These are phyloP conservation scores for Crithidia expoeki DNA, from an alignment of 208 protist genomes.

Conservation along the genomic window DNA sequence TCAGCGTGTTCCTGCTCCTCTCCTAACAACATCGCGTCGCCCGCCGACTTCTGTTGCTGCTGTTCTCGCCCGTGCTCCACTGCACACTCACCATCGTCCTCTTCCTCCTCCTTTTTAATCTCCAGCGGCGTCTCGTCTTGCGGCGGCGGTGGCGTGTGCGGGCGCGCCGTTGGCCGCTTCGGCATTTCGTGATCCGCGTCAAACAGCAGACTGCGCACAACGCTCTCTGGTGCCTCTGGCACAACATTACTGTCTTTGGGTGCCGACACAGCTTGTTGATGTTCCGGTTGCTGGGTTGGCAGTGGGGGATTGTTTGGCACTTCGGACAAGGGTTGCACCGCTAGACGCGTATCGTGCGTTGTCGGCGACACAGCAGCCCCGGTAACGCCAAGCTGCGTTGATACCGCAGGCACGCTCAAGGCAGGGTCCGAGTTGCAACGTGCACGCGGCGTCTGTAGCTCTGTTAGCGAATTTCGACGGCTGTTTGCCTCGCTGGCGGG, in stretches of 20 bases:
- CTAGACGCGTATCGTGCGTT: conserved; percentile 8
- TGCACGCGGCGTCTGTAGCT: background rate
- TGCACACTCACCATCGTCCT: background rate
- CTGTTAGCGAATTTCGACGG: background rate
- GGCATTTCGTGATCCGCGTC: background rate
- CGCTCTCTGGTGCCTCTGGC: conserved; percentile 1
- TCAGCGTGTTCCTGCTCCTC: background rate
- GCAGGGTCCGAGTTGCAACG: background rate
- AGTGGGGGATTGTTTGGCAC: background rate
- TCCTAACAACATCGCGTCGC: no score
- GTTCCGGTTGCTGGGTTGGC: background rate
- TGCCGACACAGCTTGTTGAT: background rate
- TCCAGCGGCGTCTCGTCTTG: background rate
- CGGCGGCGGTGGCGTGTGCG: background rate
- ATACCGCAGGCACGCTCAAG: no score
- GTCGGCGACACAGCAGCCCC: background rate
- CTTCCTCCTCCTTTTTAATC: background rate
- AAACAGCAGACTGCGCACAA: conserved; percentile 23
- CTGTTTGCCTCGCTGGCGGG: background rate
- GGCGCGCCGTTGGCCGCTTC: background rate
- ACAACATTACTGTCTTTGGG: background rate
- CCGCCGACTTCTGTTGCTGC: background rate
- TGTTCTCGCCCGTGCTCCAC: no score
- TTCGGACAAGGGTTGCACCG: conserved; percentile 6
- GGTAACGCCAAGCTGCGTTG: background rate